Conservation (phyloP, 345 rosid genomes). For the Salix dunnii region DNA sequence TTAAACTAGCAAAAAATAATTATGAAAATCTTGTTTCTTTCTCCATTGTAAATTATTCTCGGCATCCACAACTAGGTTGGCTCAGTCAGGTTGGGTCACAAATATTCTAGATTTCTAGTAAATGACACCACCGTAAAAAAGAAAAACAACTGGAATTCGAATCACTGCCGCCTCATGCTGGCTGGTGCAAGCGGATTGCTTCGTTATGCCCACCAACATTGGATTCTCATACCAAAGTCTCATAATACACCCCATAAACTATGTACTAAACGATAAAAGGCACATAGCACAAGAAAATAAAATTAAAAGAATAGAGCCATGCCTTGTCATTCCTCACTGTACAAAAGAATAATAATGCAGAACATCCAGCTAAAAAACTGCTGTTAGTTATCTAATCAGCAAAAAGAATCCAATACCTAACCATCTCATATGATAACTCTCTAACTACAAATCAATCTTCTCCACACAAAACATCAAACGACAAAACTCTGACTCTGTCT, state of each 20-base stretch:
- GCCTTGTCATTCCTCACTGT: slow-evolving; percentile 26
- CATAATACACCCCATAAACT: background rate
- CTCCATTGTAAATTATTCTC: too few species aligned
- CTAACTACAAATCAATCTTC: slow-evolving; percentile 43
- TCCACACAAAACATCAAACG: slow-evolving; percentile 37
- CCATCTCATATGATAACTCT: slow-evolving; percentile 8
- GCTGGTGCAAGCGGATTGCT: background rate
- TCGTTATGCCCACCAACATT: slow-evolving; percentile 2
- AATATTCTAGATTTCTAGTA: background rate
- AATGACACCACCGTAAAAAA: background rate
- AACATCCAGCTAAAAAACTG: slow-evolving; percentile 43
- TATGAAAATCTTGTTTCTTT: too few species aligned
- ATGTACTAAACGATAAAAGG: background rate
- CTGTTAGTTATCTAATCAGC: slow-evolving; percentile 18
- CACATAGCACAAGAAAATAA: background rate
- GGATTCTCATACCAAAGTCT: background rate
- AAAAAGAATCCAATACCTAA: slow-evolving; percentile 28
- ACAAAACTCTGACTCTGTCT: slow-evolving; percentile 56
- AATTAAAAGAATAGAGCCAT: background rate
- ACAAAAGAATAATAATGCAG: slow-evolving; percentile 15
- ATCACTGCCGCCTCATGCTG: background rate
- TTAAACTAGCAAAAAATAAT: too few species aligned
- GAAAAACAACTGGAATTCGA: background rate
- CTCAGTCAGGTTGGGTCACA: background rate
- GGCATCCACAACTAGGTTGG: background rate